A percentile compares a stretch with the other conserved stretches of the same genome.
phyloP scores from a whole-genome alignment of 2,329 filamentous ascomycete genomes.

The Cercospora sojina region DNA sequence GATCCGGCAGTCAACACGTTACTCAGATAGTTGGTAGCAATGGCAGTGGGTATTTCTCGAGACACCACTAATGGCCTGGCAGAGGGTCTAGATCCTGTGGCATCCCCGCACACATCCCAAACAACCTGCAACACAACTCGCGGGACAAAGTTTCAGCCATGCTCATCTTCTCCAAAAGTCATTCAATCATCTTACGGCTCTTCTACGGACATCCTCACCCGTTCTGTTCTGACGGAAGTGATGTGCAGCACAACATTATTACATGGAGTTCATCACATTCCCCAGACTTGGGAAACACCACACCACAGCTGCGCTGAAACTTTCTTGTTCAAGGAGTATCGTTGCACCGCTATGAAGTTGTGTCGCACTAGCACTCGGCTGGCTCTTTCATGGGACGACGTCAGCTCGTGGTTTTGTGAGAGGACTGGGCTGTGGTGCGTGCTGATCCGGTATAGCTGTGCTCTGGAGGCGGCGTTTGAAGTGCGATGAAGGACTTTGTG shows the following conservation, averaged over 20 bases:
- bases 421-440: background rate
- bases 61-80: too few species aligned
- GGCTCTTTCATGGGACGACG: conserved; percentile 4
- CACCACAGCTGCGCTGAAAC: background rate
- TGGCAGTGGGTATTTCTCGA: too few species aligned
- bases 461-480: background rate
- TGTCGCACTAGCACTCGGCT: background rate
- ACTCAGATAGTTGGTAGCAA: background rate
- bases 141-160: background rate
- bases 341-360: background rate
- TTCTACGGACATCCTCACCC: background rate
- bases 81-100: background rate
- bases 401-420: background rate
- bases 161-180: background rate
- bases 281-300: background rate
- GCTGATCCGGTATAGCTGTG: conserved; percentile 6
- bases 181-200: background rate
- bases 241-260: background rate
- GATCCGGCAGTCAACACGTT: background rate
- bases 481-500: conserved; percentile 4
- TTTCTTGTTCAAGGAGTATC: background rate
- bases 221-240: background rate
- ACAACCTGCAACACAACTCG: background rate
- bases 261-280: background rate
- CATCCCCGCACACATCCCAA: background rate